Evolutionary conservation across 2,329 filamentous ascomycete genomes (phyloP), one percentile per base, ranked within the genome.

Genomic region (Apiospora marii): DNA sequence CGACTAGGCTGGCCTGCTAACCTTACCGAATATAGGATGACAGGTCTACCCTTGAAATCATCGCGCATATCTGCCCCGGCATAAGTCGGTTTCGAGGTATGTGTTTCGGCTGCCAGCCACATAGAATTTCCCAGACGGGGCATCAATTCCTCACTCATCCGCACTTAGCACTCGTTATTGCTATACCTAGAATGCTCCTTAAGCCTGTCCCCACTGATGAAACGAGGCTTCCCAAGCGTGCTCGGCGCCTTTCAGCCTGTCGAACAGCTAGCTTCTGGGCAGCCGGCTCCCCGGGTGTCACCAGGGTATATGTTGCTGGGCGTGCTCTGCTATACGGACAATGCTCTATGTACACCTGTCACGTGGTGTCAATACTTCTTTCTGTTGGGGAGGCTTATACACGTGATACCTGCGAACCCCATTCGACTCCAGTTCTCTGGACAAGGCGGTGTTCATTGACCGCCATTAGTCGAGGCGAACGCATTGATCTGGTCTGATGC

Each of bases 361-460:
- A 64, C 58, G 58, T 64, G 58, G 30, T 64, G 34, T 64, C 58
- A n/a, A 24, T 64, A 41, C 19, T 49, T 8, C 41, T 41, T 64
- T 64, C 34, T 37, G 58, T 64, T 64, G 58, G 30, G 58, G 34
- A 37, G 58, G 30, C 19, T n/a, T 41, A 64, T 64, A 64, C 34
- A 41, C 53, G 53, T 37, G 22, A 61, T 61, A 22, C 27, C 34
- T 1, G 53, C 22, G 7, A 37, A 37, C 30, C 53, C 53, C 53
- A 37, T 61, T 12, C 16, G 19, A 37, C 53, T 61, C 53, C 53
- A 61, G 53, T 61, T 64, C 58, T 64, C 58, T 24, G 6, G 58
- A n/a, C 34, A 41, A 64, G 58, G 58, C 58, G 58, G 30, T n/a
- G n/a, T 64, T 22, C 34, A 22, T 64, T 64, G 58, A 64, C 58